Base-by-base conservation (phyloP, 2,329 filamentous ascomycete genomes). In the Epichloe gansuensis region DNA sequence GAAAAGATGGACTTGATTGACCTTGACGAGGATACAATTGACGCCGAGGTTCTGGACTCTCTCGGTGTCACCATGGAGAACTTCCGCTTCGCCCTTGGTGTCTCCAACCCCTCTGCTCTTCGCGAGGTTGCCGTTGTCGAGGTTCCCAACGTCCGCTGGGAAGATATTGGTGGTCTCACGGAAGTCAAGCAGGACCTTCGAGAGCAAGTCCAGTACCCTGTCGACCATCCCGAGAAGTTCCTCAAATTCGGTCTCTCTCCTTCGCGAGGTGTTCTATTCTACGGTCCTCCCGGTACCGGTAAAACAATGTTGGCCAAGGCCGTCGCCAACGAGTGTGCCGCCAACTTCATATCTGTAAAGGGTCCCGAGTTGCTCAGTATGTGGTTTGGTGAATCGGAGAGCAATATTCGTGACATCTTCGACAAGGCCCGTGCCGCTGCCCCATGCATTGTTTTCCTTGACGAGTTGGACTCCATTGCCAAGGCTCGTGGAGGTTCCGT, bases 1-100 rank as follows among this genome's bases (percentile, higher is more conserved):
- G 93, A 98, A 75, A 98, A 98, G 85, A 98, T 98, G 93, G 93
- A 98, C 68, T 81, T 98, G 58, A 98, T 98, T 61, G 93, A 98
- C 71, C 80, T 98, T 36, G 93, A 98, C 59, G 93, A 98, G 74
- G 93, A 98, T 66, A 98, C 93, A 56, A 98, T 98, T 57, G 93
- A 98, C 63, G 93, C 93, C 34, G 93, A 98, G 75, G 93, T 98
- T 50, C 81, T 98, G 51, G 93, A 98, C 73, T 97, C 93, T 45
- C 83, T 98, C 46, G 93, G 93, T 68, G 93, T 98, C 47, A 98
- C 93, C 56, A 97, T 97, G 89, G 93, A 98, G 72, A 98, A 98
- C 81, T 98, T 98, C 88, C 87, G 90, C 63, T 98, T 95, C 64
- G 91, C 93, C 55, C 86, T 98, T 49, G 93, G 93, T 63, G 90